phyloP scores from a whole-genome alignment of 352 stramenopile species.

The Phytophthora ohioensis region DNA sequence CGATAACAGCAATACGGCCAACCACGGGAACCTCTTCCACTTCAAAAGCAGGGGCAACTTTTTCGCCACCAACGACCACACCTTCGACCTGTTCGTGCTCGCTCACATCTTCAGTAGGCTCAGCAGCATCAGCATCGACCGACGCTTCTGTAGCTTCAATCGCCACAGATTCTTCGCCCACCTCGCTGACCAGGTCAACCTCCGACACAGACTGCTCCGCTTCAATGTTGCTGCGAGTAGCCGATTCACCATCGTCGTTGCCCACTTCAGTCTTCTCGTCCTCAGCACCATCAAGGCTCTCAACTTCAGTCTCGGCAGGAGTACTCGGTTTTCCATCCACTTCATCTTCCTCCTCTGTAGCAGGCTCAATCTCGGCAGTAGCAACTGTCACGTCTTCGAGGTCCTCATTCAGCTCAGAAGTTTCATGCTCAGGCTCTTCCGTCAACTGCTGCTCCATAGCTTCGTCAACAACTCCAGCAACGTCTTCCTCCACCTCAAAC shows the following conservation, averaged over 20 bases:
- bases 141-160: slow-evolving; percentile 29
- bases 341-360: slow-evolving; percentile 1
- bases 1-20: too few relatives aligned
- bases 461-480: background rate
- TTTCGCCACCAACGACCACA: background rate
- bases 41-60: background rate
- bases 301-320: slow-evolving; percentile 4
- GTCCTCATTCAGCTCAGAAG: background rate
- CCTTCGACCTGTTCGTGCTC: slow-evolving; percentile 3
- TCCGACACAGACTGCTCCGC: slow-evolving; percentile 12
- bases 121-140: background rate
- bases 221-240: slow-evolving; percentile 7
- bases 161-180: slow-evolving; percentile 22
- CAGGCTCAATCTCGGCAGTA: slow-evolving; percentile 2
- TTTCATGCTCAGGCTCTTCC: slow-evolving; percentile 2
- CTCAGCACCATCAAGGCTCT: background rate
- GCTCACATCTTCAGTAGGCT: background rate
- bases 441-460: background rate
- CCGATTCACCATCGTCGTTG: slow-evolving; percentile 1
- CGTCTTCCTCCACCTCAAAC: slow-evolving; percentile 8
- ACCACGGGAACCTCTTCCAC: background rate
- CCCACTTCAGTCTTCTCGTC: slow-evolving; percentile 9
- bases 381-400: background rate
- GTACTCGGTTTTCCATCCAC: background rate
- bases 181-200: slow-evolving; percentile 6